Evolutionary conservation across 805 yeast genomes (phyloP).

Genomic region (Saturnispora sanitii): DNA sequence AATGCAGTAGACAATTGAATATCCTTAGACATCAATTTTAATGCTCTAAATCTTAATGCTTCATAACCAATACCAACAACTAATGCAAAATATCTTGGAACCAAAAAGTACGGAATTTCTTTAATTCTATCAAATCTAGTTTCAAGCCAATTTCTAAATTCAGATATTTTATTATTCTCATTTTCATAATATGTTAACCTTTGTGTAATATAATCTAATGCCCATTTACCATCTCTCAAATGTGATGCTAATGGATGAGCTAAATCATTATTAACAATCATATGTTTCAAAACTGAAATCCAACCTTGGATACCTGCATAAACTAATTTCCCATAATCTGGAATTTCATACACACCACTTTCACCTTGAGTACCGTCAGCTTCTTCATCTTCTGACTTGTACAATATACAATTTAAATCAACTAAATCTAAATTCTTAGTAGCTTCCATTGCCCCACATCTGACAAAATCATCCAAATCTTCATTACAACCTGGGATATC

Average conservation of each 20-base stretch:
- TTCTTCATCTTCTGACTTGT: slow-evolving; percentile 80
- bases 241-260: slow-evolving; percentile 80
- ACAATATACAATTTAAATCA: slow-evolving; percentile 68
- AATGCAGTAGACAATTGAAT: slow-evolving; percentile 59
- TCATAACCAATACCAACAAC: slow-evolving; percentile 77
- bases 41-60: slow-evolving; percentile 62
- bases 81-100: slow-evolving; percentile 81
- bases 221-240: slow-evolving; percentile 80
- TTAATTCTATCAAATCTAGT: slow-evolving; percentile 54
- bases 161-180: slow-evolving; percentile 36
- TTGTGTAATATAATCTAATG: slow-evolving; percentile 61
- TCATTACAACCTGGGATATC: slow-evolving; percentile 55
- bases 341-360: slow-evolving; percentile 67
- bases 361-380: slow-evolving; percentile 64
- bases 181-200: slow-evolving; percentile 47
- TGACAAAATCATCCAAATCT: slow-evolving; percentile 54
- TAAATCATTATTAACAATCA: slow-evolving; percentile 61
- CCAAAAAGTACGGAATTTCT: slow-evolving; percentile 63
- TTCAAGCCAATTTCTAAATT: slow-evolving; percentile 62
- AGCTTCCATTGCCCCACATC: slow-evolving; percentile 70
- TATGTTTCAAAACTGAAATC: slow-evolving; percentile 55
- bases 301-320: slow-evolving; percentile 95
- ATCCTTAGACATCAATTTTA: slow-evolving; percentile 42
- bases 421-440: slow-evolving; percentile 48
- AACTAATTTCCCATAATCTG: slow-evolving; percentile 60